A percentile compares a stretch with the other conserved stretches of the same genome.
These are phyloP conservation scores for Aspergillus sp. DNA, from an alignment of 2,329 filamentous ascomycete species.

Conservation along the genomic window DNA sequence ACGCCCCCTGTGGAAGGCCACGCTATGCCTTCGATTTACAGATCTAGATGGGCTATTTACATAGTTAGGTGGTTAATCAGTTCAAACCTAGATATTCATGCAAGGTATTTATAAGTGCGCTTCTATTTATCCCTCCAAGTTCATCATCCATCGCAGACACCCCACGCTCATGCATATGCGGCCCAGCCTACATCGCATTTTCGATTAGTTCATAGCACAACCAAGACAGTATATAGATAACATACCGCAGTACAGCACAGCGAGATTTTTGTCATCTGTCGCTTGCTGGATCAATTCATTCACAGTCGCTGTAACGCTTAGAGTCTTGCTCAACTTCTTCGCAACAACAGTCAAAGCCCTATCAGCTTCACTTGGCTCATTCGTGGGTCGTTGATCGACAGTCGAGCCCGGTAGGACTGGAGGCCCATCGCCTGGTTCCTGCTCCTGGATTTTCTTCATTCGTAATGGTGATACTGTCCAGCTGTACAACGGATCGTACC, in stretches of 20 bases:
- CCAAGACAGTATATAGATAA: conserved; percentile 9
- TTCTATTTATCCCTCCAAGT: not conserved
- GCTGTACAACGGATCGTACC: conserved; percentile 95
- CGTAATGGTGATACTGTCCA: conserved; percentile 82
- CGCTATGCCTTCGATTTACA: not conserved
- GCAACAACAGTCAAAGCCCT: conserved; percentile 87
- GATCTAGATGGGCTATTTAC: not conserved
- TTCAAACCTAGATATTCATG: not conserved
- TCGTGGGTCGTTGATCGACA: conserved; percentile 40
- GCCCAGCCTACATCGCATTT: conserved; percentile 46
- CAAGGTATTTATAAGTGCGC: not conserved
- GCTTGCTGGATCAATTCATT: conserved; percentile 97
- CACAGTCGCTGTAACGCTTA: conserved; percentile 93
- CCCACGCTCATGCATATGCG: conserved; percentile 44
- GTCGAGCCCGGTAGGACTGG: conserved; percentile 30
- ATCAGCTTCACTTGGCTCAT: conserved; percentile 77
- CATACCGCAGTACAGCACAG: conserved; percentile 80
- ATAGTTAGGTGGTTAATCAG: not conserved
- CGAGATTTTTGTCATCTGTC: conserved; percentile 87
- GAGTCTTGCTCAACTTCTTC: conserved; percentile 91
- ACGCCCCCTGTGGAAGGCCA: not conserved
- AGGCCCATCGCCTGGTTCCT: conserved; percentile 44
- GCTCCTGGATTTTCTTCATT: conserved; percentile 65
- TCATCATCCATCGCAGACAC: not conserved
- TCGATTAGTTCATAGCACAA: not conserved